These are phyloP conservation scores for Nicotiana attenuata DNA, from an alignment of 257 asterid species.

Conservation along the genomic window DNA sequence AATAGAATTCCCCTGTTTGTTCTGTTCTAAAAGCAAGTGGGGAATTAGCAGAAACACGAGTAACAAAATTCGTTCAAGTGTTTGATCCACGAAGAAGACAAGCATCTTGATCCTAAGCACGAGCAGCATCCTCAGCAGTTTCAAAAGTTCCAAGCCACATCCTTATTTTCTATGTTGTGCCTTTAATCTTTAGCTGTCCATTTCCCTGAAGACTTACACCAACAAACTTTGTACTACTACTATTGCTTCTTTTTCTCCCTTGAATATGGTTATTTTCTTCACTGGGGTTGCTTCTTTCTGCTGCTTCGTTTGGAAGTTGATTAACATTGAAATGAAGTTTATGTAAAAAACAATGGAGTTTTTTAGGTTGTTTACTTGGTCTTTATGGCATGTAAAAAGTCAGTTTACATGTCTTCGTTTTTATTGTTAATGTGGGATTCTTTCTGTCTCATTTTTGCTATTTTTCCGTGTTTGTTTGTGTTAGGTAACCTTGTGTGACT, in stretches of 20 bases:
- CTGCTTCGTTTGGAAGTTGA: slow-evolving; percentile 32
- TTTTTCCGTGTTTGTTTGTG: not conserved
- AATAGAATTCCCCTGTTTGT: slow-evolving; percentile 5
- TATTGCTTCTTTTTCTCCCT: slow-evolving; percentile 22
- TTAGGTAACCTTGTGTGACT: not conserved
- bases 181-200: no score
- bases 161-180: not conserved
- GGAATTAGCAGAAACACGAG: slow-evolving; percentile 41
- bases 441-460: not conserved
- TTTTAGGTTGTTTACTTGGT: not conserved
- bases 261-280: slow-evolving; percentile 28
- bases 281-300: slow-evolving; percentile 17
- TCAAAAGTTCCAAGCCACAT: slow-evolving; percentile 61
- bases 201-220: no score
- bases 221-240: no score
- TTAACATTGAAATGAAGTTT: slow-evolving; percentile 31
- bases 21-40: slow-evolving; percentile 47
- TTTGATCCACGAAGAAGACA: slow-evolving; percentile 59
- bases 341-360: not conserved
- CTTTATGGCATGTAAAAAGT: not conserved
- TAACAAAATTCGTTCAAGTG: slow-evolving; percentile 52
- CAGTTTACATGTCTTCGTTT: slow-evolving; percentile 12
- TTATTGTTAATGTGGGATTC: not conserved
- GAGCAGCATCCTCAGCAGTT: slow-evolving; percentile 62
- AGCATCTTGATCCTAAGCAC: slow-evolving; percentile 66